Evolutionary conservation across 177 flowering plant species (phyloP), one percentile per base, ranked within the genome.

Genomic region (Vitis hybrid): DNA sequence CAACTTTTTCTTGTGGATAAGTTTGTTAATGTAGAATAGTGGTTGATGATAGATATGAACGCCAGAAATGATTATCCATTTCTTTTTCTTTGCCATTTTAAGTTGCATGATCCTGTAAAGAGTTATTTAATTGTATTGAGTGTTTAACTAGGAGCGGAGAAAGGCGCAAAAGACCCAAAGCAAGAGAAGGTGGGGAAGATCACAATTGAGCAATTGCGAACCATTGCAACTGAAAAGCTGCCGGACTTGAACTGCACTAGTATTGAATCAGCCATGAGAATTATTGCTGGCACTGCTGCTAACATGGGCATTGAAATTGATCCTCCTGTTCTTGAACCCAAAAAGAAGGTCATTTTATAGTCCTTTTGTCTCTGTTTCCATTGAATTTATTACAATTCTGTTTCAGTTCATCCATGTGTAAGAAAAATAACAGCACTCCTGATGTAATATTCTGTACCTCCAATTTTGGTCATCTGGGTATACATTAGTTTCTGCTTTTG

Each of bases 221-320:
- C 84, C 3, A 91, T 95, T 64, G 97, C 99, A 30, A 72, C 84
- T 9, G 99, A 95, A 74, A 95, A 94, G 81, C 85, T 95, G 55
- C 99, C 99, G 0, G 98, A 95, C 78, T 80, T 95, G 84, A 95
- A 95, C 63, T 95, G 99, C 76, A 51, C 95, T 2, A 88, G 69
- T 27, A 77, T 95, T 21, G 99, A 95, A 69, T 91, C 99, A 24
- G 98, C 99, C 58, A 95, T 95, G 97, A 91, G 94, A 80, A 87
- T 91, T 30, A 90, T 95, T 53, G 99, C 99, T 15, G 98, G 99
- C 67, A 95, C 99, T 27, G 99, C 99, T 55, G 98, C 97, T 49
- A 94, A 94, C 74, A 94, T 94, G 98, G 98, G 98, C 11, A 93
- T 95, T 20, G 96, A 91, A n/a, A 61, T 95, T 57, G 98, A 95